Evolutionary conservation across 768 basidiomycete genomes (phyloP).

Genomic region (Mycena crocata): DNA sequence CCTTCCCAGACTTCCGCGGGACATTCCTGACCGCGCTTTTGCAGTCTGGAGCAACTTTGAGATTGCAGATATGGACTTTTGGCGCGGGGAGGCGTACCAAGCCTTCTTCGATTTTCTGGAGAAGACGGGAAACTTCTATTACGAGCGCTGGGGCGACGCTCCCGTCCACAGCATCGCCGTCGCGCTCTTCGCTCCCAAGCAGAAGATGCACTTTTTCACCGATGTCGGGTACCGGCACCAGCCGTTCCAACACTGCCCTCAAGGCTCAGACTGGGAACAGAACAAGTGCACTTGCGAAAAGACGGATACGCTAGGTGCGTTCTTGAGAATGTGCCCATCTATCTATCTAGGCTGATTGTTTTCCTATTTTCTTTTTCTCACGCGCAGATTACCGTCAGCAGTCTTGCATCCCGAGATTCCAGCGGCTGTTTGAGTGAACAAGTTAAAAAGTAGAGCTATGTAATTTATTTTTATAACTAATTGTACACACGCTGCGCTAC

Average conservation of each 20-base stretch:
- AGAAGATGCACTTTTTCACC: slow-evolving; percentile 70
- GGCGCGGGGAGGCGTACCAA: slow-evolving; percentile 71
- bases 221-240: slow-evolving; percentile 78
- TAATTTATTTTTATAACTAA: not conserved
- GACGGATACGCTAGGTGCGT: slow-evolving; percentile 22
- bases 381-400: slow-evolving; percentile 18
- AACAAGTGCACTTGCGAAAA: slow-evolving; percentile 14
- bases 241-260: slow-evolving; percentile 70
- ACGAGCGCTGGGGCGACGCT: slow-evolving; percentile 56
- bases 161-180: slow-evolving; percentile 70
- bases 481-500: too few species aligned
- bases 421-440: not conserved
- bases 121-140: slow-evolving; percentile 58
- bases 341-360: not conserved
- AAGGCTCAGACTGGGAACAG: not conserved
- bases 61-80: slow-evolving; percentile 76
- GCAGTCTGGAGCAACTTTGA: slow-evolving; percentile 80
- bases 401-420: slow-evolving; percentile 26
- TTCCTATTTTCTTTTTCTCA: not conserved
- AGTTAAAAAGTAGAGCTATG: not conserved
- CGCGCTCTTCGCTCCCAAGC: slow-evolving; percentile 61
- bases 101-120: slow-evolving; percentile 77
- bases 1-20: slow-evolving; percentile 43
- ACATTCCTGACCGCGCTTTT: not conserved
- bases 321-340: not conserved